Base-by-base conservation (phyloP, 768 basidiomycete species). In the Coprinellus micaceus region DNA sequence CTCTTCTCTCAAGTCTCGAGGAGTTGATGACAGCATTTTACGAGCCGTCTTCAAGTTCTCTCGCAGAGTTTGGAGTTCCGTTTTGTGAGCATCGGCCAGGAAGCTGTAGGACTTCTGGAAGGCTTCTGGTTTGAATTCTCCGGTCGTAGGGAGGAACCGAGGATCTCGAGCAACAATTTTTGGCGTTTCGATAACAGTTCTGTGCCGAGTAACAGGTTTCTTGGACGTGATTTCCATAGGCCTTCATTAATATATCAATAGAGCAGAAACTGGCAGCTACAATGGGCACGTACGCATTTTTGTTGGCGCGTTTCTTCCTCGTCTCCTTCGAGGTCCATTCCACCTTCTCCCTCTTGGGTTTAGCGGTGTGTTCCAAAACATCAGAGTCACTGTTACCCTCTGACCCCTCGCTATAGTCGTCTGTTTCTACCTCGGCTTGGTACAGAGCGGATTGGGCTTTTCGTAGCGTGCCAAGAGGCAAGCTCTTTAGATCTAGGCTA, bases 201-300 rank as follows among this genome's bases (percentile, higher is more conserved):
- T 74, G 52, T 78, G 78, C 21, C 94, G 82, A 5, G 86, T 82
- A 15, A 95, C 90, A 1, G 91, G 91, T 62, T 80, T 82, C 69
- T 94, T 97, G 0, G 94, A 92, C 15, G 89, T 87, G 52, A 91
- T 76, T 62, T 93, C 92, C 29, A 74, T 78, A 1, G 94, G 94
- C 1, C 94, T 95, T 50, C 26, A 44, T 17, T 37, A 37, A 37
- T 24, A 46, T 29, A 44, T 2, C 17, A 24, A 46, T n/a, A 47
- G 21, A 36, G 26, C 9, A 43, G 24, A 11, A 9, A 33, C 58
- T 26, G 13, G 47, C 13, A 43, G 52, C 37, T 57, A 53, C 50
- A 7, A 28, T 4, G 30, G 58, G 33, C 28, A 79, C 92, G 59
- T 71, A 95, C 94, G 95, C 92, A 71, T 96, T 88, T 65, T 98